phyloP scores from a whole-genome alignment of 1,284 basidiomycete genomes.

The Moesziomyces sp. region DNA sequence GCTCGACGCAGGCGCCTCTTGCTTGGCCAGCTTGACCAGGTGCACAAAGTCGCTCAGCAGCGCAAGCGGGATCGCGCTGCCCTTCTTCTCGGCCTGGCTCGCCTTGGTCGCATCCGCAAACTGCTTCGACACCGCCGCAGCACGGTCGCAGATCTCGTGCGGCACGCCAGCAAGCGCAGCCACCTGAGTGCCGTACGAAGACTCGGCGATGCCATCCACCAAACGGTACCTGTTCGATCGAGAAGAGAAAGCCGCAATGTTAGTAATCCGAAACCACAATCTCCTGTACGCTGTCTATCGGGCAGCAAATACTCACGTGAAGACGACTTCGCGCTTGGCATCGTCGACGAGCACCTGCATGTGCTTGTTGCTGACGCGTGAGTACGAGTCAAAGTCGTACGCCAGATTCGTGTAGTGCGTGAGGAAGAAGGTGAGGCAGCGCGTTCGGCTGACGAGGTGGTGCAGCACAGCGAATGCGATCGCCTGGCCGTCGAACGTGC shows the following conservation, averaged over 20 bases:
- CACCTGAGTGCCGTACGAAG: slow-evolving; percentile 77
- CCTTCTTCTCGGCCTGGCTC: slow-evolving; percentile 55
- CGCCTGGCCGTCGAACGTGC: slow-evolving; percentile 66
- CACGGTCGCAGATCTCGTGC: slow-evolving; percentile 60
- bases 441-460: slow-evolving; percentile 61
- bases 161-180: slow-evolving; percentile 65
- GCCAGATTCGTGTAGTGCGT: slow-evolving; percentile 66
- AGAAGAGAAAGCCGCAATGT: background rate
- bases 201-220: slow-evolving; percentile 76
- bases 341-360: slow-evolving; percentile 67
- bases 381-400: slow-evolving; percentile 61
- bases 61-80: slow-evolving; percentile 53
- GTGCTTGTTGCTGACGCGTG: slow-evolving; percentile 65
- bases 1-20: slow-evolving; percentile 13
- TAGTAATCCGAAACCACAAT: background rate
- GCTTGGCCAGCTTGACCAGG: slow-evolving; percentile 52
- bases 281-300: background rate
- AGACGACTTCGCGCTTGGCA: slow-evolving; percentile 61
- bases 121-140: slow-evolving; percentile 57
- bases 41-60: slow-evolving; percentile 63
- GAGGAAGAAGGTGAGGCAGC: slow-evolving; percentile 67
- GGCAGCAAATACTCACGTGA: slow-evolving; percentile 52
- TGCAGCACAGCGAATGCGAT: slow-evolving; percentile 66
- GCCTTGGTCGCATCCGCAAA: slow-evolving; percentile 57
- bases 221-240: slow-evolving; percentile 54